Evolutionary conservation across 192 early-diverging fungal genomes (phyloP), one percentile per base, ranked within the genome.

Genomic region (Rhizophagus clarus): DNA sequence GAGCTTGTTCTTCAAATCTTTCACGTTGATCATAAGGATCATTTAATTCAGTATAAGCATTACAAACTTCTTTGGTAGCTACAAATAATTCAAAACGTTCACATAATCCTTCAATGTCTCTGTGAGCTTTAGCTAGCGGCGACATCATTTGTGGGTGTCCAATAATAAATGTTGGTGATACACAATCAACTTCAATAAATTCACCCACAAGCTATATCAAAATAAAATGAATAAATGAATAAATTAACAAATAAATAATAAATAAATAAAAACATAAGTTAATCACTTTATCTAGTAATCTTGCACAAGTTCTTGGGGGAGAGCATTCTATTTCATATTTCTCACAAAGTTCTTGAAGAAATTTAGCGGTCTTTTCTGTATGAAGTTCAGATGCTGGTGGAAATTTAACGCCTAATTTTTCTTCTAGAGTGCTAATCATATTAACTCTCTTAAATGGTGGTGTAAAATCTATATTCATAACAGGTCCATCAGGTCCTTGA

Each of bases 141-240:
- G 96, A 97, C 98, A 99, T 99, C 93, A 99, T 96, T 88, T 94
- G 92, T 56, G 98, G 98, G 83, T 99, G 98, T 77, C 97, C 95
- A 83, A 87, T 94, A 82, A 99, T 98, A 87, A 98, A 99, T 61
- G 96, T 94, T 22, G 98, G 98, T 82, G 80, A 92, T 82, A 91
- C 91, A 72, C 92, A 94, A 81, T 93, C 86, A 67, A 92, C 88
- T 83, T 95, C 94, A 72, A 96, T 83, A 81, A 88, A 96, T 42
- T 95, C 95, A 72, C 95, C 94, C 12, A 95, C 94, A 29, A 95
- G 87, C 89, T 80, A 79, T 40, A 81, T 29, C 29, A 28, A 66
- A 28, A 32, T 22, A 8, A 20, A 20, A 5, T 0, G 88, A 78
- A 61, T 22, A 81, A 88, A 26, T 88, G 0, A 78, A 49, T 71